Conservation (phyloP, 768 basidiomycete species). For the Tephrocybe sp. region DNA sequence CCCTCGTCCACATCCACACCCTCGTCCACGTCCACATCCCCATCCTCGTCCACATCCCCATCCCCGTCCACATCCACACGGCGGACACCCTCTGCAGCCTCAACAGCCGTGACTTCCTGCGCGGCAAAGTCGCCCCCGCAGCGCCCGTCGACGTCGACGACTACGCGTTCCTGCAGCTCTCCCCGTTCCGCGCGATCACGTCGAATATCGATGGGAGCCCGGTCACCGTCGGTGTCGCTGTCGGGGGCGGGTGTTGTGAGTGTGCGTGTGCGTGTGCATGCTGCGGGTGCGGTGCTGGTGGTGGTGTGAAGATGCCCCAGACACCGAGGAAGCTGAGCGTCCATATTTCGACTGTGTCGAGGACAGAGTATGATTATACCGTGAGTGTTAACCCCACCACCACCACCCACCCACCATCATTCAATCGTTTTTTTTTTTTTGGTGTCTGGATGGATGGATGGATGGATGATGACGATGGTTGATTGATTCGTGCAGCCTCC, state of each 20-base stretch:
- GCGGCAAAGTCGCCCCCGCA: slow-evolving; percentile 34
- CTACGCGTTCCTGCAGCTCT: slow-evolving; percentile 35
- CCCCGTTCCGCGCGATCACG: slow-evolving; percentile 27
- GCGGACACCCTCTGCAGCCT: slow-evolving; percentile 31
- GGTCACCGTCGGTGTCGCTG: slow-evolving; percentile 3
- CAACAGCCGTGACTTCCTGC: slow-evolving; percentile 47
- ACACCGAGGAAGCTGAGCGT: slow-evolving; percentile 25
- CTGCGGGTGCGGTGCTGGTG: neutral
- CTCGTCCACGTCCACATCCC: too few relatives aligned
- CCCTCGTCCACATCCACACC: too few relatives aligned
- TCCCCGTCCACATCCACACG: too few relatives aligned
- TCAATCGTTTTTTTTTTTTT: neutral
- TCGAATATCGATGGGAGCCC: slow-evolving; percentile 13
- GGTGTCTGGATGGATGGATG: too few relatives aligned
- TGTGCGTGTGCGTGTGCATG: too few relatives aligned
- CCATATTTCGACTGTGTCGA: slow-evolving; percentile 33
- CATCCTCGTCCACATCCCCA: too few relatives aligned
- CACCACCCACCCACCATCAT: neutral
- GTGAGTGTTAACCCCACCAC: slow-evolving; percentile 4
- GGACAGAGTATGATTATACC: slow-evolving; percentile 28
- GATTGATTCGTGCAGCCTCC: neutral
- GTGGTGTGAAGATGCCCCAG: neutral
- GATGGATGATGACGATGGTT: neutral
- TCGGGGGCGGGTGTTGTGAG: too few relatives aligned
- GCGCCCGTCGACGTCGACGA: too few relatives aligned